A percentile compares a stretch with the other conserved stretches of the same genome.
These are phyloP conservation scores for Plectosphaerella sp. DNA, from an alignment of 2,329 filamentous ascomycete genomes.

Conservation along the genomic window DNA sequence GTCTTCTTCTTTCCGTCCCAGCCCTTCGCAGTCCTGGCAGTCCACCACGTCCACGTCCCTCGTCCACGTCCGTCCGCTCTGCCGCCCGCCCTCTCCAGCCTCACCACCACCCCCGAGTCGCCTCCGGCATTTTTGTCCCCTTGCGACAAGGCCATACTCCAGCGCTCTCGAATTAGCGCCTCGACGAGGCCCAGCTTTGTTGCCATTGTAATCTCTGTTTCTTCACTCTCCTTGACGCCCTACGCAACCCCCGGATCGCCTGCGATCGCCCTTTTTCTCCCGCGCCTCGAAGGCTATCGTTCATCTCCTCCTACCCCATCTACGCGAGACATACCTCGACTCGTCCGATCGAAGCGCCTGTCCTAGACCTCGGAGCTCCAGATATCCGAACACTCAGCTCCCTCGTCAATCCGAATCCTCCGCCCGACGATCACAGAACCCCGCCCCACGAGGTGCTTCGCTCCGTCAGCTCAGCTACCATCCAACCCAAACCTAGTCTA, in stretches of 20 bases:
- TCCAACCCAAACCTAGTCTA: no score
- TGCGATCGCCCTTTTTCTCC: background rate
- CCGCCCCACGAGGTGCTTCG: no score
- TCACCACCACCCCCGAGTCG: conserved; percentile 1
- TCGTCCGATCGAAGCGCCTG: no score
- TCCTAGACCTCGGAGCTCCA: no score
- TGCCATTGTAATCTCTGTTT: background rate
- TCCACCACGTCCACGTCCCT: background rate
- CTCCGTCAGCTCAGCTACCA: no score
- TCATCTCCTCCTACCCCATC: no score
- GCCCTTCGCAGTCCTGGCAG: background rate
- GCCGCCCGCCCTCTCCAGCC: background rate
- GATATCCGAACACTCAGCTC: no score
- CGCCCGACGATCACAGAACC: no score
- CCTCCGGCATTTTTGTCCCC: background rate
- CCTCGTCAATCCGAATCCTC: no score
- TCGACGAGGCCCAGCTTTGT: conserved; percentile 1
- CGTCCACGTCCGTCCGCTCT: background rate
- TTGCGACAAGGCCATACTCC: conserved; percentile 1
- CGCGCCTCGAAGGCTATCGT: background rate
- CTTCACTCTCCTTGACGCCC: conserved; percentile 1
- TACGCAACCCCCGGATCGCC: background rate
- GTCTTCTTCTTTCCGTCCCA: conserved; percentile 4
- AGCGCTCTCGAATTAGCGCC: no score
- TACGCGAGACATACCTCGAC: no score